Base-by-base conservation (phyloP, 2,329 filamentous ascomycete genomes). In the Myriosclerotinia scirpicola region DNA sequence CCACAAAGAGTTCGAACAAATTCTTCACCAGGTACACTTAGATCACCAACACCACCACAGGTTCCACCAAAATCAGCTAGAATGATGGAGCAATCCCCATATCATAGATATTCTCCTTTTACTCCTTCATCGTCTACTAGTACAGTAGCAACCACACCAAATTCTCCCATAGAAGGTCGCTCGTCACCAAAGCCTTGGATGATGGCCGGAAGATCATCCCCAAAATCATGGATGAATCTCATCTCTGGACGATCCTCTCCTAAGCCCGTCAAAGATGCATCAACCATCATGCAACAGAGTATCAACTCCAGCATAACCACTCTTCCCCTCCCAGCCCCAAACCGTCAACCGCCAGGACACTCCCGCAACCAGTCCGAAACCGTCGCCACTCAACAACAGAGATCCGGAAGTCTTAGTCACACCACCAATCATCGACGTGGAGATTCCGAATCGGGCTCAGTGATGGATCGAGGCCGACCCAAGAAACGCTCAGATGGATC, bases 401-500 rank as follows among this genome's bases (percentile, higher is more conserved):
- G 64, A 42, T 54, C 63, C n/a, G 44, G 64, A 52, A 58, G 50
- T 12, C 38, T 67, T 2, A 12, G 12, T 17, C 53, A 66, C 40
- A 42, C 56, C 64, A 53, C 72, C 3, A 74, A 79, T 5, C 85
- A 88, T 71, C 80, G 80, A 63, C 79, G 85, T 59, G 81, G 82
- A 26, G 81, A 81, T 60, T 88, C 86, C 1, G 86, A 88, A 65
- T 81, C 83, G 0, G 81, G 79, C 69, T 80, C 80, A 67, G 84
- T 87, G 55, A 85, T 86, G 81, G 85, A 89, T 67, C 80, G 86
- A 54, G 86, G 86, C 6, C 81, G 86, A n/a, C 84, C 86, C 0
- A 81, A 83, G 67, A 87, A 85, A 76, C 79, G 84, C 64, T 74
- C 74, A 15, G 83, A 85, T 34, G 75, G 76, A 20, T 79, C 67